These are phyloP conservation scores for Nymphaea colorata DNA, from an alignment of 164 flowering plant species.

Conservation along the genomic window DNA sequence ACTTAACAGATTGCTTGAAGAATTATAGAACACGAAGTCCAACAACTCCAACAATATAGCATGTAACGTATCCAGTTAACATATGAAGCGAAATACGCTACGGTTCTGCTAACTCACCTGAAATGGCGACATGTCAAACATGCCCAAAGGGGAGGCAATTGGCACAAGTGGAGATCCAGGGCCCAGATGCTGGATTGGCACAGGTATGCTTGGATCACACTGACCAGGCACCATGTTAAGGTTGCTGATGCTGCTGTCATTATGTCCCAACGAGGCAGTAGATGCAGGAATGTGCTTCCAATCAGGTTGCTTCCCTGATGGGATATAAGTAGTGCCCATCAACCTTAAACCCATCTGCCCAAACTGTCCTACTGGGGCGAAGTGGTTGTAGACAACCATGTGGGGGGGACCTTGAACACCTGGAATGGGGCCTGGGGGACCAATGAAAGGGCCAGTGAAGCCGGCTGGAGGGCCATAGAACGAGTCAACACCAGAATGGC, in stretches of 20 bases:
- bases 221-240: conserved; percentile 47
- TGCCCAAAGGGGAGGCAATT: conserved; percentile 67
- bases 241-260: conserved; percentile 51
- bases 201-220: conserved; percentile 41
- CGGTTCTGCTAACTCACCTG: conserved; percentile 35
- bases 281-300: conserved; percentile 79
- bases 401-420: conserved; percentile 90
- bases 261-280: conserved; percentile 29
- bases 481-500: conserved; percentile 78
- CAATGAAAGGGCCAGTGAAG: conserved; percentile 76
- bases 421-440: conserved; percentile 71
- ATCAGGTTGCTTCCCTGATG: conserved; percentile 90
- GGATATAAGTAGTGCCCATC: conserved; percentile 89
- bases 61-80: too few relatives aligned
- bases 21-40: too few relatives aligned
- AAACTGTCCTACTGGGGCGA: conserved; percentile 92
- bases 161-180: conserved; percentile 82
- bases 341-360: conserved; percentile 94
- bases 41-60: too few relatives aligned
- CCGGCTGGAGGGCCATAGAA: conserved; percentile 84
- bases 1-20: too few relatives aligned
- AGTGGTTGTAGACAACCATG: conserved; percentile 96
- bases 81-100: too few relatives aligned
- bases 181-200: conserved; percentile 72
- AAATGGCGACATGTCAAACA: conserved; percentile 88